Base-by-base conservation (phyloP, 1,284 basidiomycete species). In the Thecaphora frezii region DNA sequence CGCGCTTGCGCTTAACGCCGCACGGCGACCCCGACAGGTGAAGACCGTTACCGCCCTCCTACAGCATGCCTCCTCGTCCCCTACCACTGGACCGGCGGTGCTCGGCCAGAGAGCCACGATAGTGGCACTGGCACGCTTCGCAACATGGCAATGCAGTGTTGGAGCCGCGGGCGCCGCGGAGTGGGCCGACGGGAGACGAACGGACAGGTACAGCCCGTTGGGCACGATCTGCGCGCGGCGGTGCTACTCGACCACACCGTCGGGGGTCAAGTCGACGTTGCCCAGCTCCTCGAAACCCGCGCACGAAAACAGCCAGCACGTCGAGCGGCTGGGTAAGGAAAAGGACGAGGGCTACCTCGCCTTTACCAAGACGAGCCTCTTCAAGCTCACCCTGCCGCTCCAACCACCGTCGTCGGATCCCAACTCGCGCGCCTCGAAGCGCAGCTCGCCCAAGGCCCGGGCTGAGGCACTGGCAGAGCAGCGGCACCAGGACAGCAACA, bases 281-380 rank as follows among this genome's bases (percentile, higher is more conserved):
- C 66, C 66, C n/a, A 65, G 62, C 54, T 61, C 66, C 16, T 52
- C 47, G 1, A 37, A 50, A 33, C 66, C 66, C 28, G 51, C 58
- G 0, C 38, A 57, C 42, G 62, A 62, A 22, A 64, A 61, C 45
- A 62, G 62, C 49, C 44, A 56, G 8, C 55, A 69, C 44, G 45
- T 50, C 33, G n/a, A 30, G 10, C 38, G 44, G 13, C 46, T 51
- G 2, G 54, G 52, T 40, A 42, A 28, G 5, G 55, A 66, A 37
- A 48, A 44, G 10, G 66, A 66, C 30, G 57, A 65, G 33, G 66
- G 71, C 45, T 71, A 73, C 46, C 62, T 73, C 16, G 64, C 69
- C 16, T 73, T 73, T 44, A 73, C 71, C 25, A 69, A 72, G 51
- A 58, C 70, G 19, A 70, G 67, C 16, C 69, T 73, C 39, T 73